Conservation (phyloP, 2,329 filamentous ascomycete species). For the Raffaelea deltoideospora region DNA sequence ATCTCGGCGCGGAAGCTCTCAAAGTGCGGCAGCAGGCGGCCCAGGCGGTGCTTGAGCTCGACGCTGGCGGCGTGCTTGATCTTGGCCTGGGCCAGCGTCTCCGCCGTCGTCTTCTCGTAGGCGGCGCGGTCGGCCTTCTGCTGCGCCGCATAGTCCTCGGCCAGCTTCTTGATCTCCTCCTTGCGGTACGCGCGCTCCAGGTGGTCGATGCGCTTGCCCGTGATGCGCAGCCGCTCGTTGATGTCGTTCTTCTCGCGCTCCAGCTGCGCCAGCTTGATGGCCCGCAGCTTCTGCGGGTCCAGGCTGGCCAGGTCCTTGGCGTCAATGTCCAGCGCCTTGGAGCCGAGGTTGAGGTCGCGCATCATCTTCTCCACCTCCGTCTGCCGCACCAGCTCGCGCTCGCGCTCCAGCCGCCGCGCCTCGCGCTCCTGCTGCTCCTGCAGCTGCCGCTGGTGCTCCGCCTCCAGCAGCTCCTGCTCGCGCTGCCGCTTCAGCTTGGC, state of each 20-base stretch:
- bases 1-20: constrained; percentile 71
- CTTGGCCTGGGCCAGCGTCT: constrained; percentile 68
- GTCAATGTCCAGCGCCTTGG: constrained; percentile 63
- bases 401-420: constrained; percentile 68
- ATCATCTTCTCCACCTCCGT: constrained; percentile 89
- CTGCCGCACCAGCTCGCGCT: constrained; percentile 79
- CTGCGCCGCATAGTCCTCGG: constrained; percentile 73
- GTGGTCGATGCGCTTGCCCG: constrained; percentile 91
- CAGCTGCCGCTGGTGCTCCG: constrained; percentile 75
- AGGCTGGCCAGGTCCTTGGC: constrained; percentile 70
- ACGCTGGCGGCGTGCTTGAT: constrained; percentile 85
- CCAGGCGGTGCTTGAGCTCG: constrained; percentile 83
- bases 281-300: constrained; percentile 78
- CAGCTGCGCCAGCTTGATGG: constrained; percentile 86
- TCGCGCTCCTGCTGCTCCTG: constrained; percentile 89
- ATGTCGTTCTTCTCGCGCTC: constrained; percentile 98
- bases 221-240: constrained; percentile 77
- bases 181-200: constrained; percentile 92
- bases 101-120: constrained; percentile 63
- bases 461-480: constrained; percentile 77
- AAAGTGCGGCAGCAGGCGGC: constrained; percentile 69
- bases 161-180: constrained; percentile 85
- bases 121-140: constrained; percentile 61
- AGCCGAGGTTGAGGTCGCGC: constrained; percentile 77
- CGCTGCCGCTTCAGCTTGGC: constrained; percentile 75